Evolutionary conservation across 768 basidiomycete genomes (phyloP).

Genomic region (Strobilomyces echinocephalus): DNA sequence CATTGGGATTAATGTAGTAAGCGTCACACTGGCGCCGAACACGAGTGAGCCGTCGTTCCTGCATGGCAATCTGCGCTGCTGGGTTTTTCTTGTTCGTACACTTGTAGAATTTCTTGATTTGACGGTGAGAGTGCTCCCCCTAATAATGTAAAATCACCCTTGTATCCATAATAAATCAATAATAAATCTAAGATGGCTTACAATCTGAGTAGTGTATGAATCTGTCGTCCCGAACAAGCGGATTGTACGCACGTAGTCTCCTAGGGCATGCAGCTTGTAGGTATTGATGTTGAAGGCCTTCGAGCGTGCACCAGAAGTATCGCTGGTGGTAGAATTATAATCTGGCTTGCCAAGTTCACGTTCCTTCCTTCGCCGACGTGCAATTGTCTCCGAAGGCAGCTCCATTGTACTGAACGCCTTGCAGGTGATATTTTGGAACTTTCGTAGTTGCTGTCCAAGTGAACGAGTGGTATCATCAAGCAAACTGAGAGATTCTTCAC

Average conservation of each 20-base stretch:
- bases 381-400: slow-evolving; percentile 8
- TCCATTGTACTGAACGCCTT: slow-evolving; percentile 23
- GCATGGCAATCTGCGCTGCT: slow-evolving; percentile 6
- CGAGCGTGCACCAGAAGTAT: not conserved
- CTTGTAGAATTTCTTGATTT: slow-evolving; percentile 26
- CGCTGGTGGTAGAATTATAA: not conserved
- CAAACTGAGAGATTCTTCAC: slow-evolving; percentile 17
- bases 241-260: slow-evolving; percentile 24
- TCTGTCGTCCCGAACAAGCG: not conserved
- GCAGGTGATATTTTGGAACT: slow-evolving; percentile 18
- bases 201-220: not conserved
- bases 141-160: slow-evolving; percentile 4
- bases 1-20: not conserved
- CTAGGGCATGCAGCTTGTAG: slow-evolving; percentile 35
- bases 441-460: not conserved
- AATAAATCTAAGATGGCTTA: not conserved
- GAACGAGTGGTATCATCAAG: slow-evolving; percentile 16
- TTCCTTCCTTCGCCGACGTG: slow-evolving; percentile 9
- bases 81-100: slow-evolving; percentile 22
- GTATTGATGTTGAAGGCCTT: slow-evolving; percentile 31
- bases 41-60: slow-evolving; percentile 8
- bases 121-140: slow-evolving; percentile 33
- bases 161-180: too few relatives aligned
- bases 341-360: not conserved
- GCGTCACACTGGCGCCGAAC: not conserved